phyloP scores from a whole-genome alignment of 345 rosid genomes.

The Salix koriyanagi region DNA sequence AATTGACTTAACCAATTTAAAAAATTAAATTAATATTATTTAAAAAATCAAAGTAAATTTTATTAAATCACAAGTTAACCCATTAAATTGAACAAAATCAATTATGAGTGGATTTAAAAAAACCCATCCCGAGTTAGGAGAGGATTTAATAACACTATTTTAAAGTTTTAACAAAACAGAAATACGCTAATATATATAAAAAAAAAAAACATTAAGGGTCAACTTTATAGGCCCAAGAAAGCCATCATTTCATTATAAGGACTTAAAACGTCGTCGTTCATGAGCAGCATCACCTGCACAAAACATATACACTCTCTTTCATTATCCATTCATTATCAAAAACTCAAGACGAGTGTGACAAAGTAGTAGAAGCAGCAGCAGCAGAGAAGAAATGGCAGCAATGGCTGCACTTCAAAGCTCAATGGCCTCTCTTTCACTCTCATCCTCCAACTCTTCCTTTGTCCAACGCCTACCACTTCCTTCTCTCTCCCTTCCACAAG shows the following conservation, averaged over 20 bases:
- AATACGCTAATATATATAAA: no score
- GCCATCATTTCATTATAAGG: not conserved
- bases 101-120: no score
- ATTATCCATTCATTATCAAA: constrained; percentile 25
- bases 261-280: constrained; percentile 11
- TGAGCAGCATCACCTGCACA: not conserved
- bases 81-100: no score
- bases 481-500: constrained; percentile 38
- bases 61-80: no score
- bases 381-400: constrained; percentile 45
- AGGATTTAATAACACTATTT: no score
- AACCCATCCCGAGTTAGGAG: no score
- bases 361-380: constrained; percentile 22
- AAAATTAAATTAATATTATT: no score
- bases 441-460: constrained; percentile 52
- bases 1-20: no score
- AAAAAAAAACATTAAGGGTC: not conserved
- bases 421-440: constrained; percentile 53
- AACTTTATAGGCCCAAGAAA: not conserved
- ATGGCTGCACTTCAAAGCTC: constrained; percentile 79
- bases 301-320: not conserved
- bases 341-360: constrained; percentile 5
- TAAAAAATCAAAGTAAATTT: no score
- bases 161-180: not conserved
- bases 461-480: constrained; percentile 60